A percentile compares a stretch with the other conserved stretches of the same genome.
Conservation (phyloP, 257 asterid genomes). For the Jacaranda mimosifolia region DNA sequence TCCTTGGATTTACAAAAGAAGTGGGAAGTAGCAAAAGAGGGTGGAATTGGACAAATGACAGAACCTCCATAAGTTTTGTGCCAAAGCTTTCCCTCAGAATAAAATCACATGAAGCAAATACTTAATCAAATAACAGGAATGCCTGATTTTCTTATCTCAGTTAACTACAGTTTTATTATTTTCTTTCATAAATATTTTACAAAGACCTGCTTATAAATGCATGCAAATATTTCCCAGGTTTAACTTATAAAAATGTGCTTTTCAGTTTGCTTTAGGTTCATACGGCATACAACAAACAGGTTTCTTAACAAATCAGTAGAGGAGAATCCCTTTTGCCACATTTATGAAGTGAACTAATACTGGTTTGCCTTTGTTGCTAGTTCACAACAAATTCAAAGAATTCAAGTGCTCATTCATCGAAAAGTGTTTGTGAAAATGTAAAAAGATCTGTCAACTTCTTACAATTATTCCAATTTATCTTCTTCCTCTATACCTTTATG, state of each 20-base stretch:
- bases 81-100: constrained; percentile 12
- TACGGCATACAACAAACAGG: background rate
- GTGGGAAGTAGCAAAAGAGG: background rate
- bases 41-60: background rate
- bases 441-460: constrained; percentile 1
- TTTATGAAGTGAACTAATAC: background rate
- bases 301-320: constrained; percentile 9
- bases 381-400: constrained; percentile 9
- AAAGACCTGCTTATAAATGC: background rate
- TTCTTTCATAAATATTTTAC: background rate
- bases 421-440: background rate
- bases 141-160: background rate
- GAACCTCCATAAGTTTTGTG: background rate
- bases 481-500: background rate
- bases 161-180: background rate
- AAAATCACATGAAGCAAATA: constrained; percentile 28
- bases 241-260: background rate
- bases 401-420: background rate
- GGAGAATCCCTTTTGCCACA: background rate
- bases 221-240: constrained; percentile 10
- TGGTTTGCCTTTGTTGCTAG: background rate
- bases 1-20: constrained; percentile 18
- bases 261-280: constrained; percentile 14
- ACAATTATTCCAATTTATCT: background rate
- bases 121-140: background rate